Evolutionary conservation across 371 early-diverging fungal genomes (phyloP).

Genomic region (Pancytospora philotis): DNA sequence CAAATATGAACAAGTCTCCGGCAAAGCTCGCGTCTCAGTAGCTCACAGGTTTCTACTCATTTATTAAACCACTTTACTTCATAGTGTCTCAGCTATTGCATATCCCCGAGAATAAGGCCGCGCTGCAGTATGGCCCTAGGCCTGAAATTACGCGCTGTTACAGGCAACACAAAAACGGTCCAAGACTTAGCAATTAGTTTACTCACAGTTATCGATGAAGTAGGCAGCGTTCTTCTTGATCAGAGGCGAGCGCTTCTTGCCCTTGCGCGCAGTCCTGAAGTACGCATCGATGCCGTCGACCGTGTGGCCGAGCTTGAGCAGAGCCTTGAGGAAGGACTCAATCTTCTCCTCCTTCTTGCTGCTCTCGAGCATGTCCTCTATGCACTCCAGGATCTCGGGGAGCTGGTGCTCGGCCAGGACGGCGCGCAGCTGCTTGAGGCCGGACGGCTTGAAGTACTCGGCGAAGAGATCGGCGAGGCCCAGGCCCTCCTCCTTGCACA

Average conservation of each 20-base stretch:
- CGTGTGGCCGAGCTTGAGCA: slow-evolving; percentile 15
- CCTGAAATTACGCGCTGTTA: too few relatives aligned
- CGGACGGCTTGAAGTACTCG: slow-evolving; percentile 1
- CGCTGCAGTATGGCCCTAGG: too few relatives aligned
- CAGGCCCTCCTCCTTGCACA: background rate
- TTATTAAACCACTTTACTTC: too few relatives aligned
- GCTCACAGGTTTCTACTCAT: too few relatives aligned
- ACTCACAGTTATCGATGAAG: slow-evolving; percentile 19
- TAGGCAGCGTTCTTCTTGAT: slow-evolving; percentile 41
- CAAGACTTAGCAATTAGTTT: too few relatives aligned
- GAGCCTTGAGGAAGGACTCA: slow-evolving; percentile 12
- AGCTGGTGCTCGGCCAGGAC: background rate
- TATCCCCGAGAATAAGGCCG: too few relatives aligned
- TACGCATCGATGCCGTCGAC: slow-evolving; percentile 36
- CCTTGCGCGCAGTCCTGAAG: slow-evolving; percentile 28
- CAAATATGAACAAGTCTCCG: too few relatives aligned
- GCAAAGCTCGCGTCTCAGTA: too few relatives aligned
- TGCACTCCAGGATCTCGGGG: slow-evolving; percentile 4
- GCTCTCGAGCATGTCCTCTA: slow-evolving; percentile 34
- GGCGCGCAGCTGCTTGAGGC: background rate
- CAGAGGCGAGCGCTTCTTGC: slow-evolving; percentile 28
- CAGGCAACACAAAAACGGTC: too few relatives aligned
- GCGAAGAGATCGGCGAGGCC: background rate
- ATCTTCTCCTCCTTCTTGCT: slow-evolving; percentile 20
- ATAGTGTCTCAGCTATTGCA: too few relatives aligned